Conservation (phyloP, 1,284 basidiomycete genomes). For the Moniliella sp. region DNA sequence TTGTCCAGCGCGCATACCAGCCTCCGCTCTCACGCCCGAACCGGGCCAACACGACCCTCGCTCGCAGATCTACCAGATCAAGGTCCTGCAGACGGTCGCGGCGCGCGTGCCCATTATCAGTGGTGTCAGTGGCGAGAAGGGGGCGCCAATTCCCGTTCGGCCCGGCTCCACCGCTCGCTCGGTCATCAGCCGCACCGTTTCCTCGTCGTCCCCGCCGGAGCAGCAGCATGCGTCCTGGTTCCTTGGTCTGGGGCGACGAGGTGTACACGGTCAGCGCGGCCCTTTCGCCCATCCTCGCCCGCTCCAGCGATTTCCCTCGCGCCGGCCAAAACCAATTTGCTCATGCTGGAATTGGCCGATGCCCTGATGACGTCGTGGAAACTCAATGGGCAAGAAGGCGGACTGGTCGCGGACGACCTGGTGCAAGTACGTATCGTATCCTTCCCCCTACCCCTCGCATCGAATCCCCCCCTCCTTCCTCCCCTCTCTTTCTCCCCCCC, state of each 20-base stretch:
- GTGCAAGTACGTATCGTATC: too few species aligned
- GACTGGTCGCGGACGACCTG: slow-evolving; percentile 21
- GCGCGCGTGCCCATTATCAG: slow-evolving; percentile 17
- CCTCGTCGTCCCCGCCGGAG: slow-evolving; percentile 11
- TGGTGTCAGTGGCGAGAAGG: slow-evolving; percentile 14
- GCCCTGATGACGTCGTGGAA: slow-evolving; percentile 63
- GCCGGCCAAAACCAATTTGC: slow-evolving; percentile 59
- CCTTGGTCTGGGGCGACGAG: slow-evolving; percentile 21
- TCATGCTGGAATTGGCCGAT: slow-evolving; percentile 65
- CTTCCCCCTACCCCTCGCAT: too few species aligned
- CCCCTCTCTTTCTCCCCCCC: too few species aligned
- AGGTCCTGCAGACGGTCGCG: slow-evolving; percentile 13
- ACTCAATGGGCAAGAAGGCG: slow-evolving; percentile 21
- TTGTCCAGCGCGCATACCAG: slow-evolving; percentile 9
- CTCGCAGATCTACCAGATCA: slow-evolving; percentile 17
- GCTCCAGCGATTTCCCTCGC: slow-evolving; percentile 51
- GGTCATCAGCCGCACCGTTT: slow-evolving; percentile 17
- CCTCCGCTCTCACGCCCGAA: slow-evolving; percentile 9
- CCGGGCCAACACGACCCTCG: slow-evolving; percentile 14
- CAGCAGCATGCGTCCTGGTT: slow-evolving; percentile 9
- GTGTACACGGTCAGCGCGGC: slow-evolving; percentile 10
- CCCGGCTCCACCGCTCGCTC: slow-evolving; percentile 4
- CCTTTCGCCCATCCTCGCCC: slow-evolving; percentile 12
- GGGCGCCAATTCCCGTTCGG: slow-evolving; percentile 7
- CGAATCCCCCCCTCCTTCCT: background rate